These are phyloP conservation scores for Dittrichia graveolens DNA, from an alignment of 129 eudicot species.

Conservation along the genomic window DNA sequence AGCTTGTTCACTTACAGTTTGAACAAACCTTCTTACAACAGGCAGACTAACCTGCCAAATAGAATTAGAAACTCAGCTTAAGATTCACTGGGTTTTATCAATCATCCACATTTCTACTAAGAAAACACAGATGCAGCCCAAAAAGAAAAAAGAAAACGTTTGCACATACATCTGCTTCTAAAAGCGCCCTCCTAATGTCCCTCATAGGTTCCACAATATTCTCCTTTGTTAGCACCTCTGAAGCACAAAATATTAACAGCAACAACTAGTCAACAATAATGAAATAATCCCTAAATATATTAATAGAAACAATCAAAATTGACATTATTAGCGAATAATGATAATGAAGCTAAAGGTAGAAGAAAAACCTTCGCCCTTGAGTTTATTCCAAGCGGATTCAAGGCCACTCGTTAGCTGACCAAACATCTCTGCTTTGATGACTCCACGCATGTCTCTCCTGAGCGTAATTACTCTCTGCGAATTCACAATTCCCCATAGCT, in stretches of 20 bases:
- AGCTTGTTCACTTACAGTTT: constrained; percentile 85
- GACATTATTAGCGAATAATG: neutral
- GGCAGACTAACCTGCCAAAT: constrained; percentile 91
- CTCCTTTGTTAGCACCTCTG: constrained; percentile 95
- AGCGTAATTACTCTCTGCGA: constrained; percentile 27
- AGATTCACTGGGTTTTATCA: neutral
- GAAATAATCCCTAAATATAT: neutral
- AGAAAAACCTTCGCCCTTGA: constrained; percentile 78
- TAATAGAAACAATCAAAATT: neutral
- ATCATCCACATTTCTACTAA: neutral
- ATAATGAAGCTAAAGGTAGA: neutral
- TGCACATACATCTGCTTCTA: constrained; percentile 92
- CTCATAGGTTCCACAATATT: constrained; percentile 96
- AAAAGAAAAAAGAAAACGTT: neutral
- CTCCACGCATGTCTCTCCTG: constrained; percentile 40
- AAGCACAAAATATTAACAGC: constrained; percentile 27
- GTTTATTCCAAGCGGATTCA: constrained; percentile 96
- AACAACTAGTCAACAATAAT: constrained; percentile 5
- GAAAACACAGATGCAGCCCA: neutral
- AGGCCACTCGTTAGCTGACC: constrained; percentile 91
- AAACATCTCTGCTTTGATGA: constrained; percentile 88
- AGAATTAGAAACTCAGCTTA: constrained; percentile 12
- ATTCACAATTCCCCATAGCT: constrained; percentile 66
- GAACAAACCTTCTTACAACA: constrained; percentile 93
- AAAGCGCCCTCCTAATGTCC: constrained; percentile 93